Conservation (phyloP, 2,329 filamentous ascomycete species). For the Emmonsiellopsis sp. region DNA sequence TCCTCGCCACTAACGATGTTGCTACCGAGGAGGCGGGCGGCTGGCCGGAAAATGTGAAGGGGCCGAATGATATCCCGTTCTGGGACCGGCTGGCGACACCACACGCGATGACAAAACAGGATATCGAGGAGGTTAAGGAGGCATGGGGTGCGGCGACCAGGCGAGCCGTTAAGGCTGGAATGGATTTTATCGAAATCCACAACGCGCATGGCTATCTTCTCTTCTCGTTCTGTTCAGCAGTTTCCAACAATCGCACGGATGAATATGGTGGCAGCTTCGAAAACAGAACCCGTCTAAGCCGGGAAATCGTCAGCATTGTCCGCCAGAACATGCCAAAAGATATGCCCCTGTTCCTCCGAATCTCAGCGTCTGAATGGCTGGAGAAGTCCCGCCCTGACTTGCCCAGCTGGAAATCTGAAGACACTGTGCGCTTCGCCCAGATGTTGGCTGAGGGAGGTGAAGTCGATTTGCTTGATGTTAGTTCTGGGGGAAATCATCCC, state of each 20-base stretch:
- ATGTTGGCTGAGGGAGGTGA: slow-evolving; percentile 58
- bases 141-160: slow-evolving; percentile 51
- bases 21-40: slow-evolving; percentile 48
- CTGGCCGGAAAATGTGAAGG: slow-evolving; percentile 46
- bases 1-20: slow-evolving; percentile 48
- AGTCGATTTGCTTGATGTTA: slow-evolving; percentile 76
- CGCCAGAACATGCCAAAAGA: slow-evolving; percentile 53
- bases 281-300: slow-evolving; percentile 58
- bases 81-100: slow-evolving; percentile 40
- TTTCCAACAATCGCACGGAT: slow-evolving; percentile 58
- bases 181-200: slow-evolving; percentile 74
- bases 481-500: slow-evolving; percentile 60
- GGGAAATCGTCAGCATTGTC: slow-evolving; percentile 57
- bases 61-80: slow-evolving; percentile 52
- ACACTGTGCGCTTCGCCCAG: slow-evolving; percentile 55
- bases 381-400: slow-evolving; percentile 46
- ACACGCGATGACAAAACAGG: slow-evolving; percentile 56
- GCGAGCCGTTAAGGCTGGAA: slow-evolving; percentile 57
- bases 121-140: slow-evolving; percentile 57
- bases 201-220: slow-evolving; percentile 71
- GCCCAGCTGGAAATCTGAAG: slow-evolving; percentile 57
- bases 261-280: slow-evolving; percentile 42
- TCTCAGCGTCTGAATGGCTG: slow-evolving; percentile 69
- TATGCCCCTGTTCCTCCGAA: slow-evolving; percentile 64
- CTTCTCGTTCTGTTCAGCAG: slow-evolving; percentile 59